These are phyloP conservation scores for Viola pubescens DNA, from an alignment of 441 rosid species.

Conservation along the genomic window DNA sequence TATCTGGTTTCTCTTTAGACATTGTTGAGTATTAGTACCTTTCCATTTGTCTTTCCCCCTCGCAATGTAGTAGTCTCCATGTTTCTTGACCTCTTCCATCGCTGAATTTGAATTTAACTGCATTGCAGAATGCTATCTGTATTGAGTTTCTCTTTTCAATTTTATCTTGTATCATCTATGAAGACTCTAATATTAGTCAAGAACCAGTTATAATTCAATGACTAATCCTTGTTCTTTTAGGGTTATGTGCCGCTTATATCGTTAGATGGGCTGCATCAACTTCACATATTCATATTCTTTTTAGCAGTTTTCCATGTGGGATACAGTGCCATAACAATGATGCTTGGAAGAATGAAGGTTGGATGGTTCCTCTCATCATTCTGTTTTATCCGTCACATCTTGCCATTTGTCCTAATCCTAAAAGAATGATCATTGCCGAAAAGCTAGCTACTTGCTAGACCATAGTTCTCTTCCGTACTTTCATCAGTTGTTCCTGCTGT, in stretches of 20 bases:
- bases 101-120: neutral
- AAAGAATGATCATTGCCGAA: neutral
- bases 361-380: neutral
- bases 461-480: neutral
- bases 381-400: neutral
- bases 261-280: slow-evolving; percentile 66
- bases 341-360: slow-evolving; percentile 87
- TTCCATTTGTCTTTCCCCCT: no score
- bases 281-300: slow-evolving; percentile 87
- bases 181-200: neutral
- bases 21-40: no score
- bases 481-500: no score
- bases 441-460: neutral
- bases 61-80: no score
- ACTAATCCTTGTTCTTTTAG: slow-evolving; percentile 22
- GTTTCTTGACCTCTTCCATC: neutral
- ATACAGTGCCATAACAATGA: slow-evolving; percentile 70
- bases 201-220: neutral
- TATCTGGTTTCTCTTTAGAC: no score
- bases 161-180: neutral
- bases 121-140: neutral
- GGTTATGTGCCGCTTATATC: slow-evolving; percentile 65
- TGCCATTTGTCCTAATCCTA: neutral
- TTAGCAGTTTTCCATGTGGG: slow-evolving; percentile 86
- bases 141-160: neutral